phyloP scores from a whole-genome alignment of 495 filamentous ascomycete species.

The Penicillium paradoxum region DNA sequence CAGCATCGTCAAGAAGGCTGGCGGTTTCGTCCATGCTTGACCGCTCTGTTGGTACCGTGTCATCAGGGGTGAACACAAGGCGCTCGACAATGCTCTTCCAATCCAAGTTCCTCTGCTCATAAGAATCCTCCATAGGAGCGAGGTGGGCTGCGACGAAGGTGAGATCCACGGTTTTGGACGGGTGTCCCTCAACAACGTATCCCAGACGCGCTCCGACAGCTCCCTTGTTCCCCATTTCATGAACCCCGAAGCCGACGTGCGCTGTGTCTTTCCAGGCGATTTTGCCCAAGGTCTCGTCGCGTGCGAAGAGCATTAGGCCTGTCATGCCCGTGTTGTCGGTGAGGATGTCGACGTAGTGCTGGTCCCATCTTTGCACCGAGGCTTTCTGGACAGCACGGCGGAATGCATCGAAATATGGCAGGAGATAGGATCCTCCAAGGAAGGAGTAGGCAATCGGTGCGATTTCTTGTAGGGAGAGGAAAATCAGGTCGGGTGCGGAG shows the following conservation, averaged over 20 bases:
- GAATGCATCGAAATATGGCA: conserved; percentile 67
- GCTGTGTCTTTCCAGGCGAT: conserved; percentile 61
- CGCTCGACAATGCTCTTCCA: conserved; percentile 77
- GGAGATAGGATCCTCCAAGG: conserved; percentile 76
- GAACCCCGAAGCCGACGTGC: conserved; percentile 74
- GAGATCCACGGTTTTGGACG: conserved; percentile 51
- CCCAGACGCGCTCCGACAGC: conserved; percentile 73
- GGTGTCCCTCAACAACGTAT: conserved; percentile 33
- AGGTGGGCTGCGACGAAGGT: conserved; percentile 88
- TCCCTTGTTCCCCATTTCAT: conserved; percentile 92
- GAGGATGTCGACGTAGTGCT: conserved; percentile 48
- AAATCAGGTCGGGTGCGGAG: conserved; percentile 60
- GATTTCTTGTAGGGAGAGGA: conserved; percentile 83
- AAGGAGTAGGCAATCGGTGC: conserved; percentile 80
- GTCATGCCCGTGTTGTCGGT: conserved; percentile 82
- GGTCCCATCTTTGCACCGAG: conserved; percentile 37
- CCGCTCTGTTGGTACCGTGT: conserved; percentile 1
- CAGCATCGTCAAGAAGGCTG: conserved; percentile 35
- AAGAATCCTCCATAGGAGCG: conserved; percentile 72
- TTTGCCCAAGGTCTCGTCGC: conserved; percentile 47
- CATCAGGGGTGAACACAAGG: conserved; percentile 58
- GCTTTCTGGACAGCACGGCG: conserved; percentile 64
- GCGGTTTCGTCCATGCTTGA: conserved; percentile 35
- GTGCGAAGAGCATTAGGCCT: conserved; percentile 73
- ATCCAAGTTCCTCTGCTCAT: conserved; percentile 70